Evolutionary conservation across 2,329 filamentous ascomycete species (phyloP).

Genomic region (Dichotomopilus funicola): DNA sequence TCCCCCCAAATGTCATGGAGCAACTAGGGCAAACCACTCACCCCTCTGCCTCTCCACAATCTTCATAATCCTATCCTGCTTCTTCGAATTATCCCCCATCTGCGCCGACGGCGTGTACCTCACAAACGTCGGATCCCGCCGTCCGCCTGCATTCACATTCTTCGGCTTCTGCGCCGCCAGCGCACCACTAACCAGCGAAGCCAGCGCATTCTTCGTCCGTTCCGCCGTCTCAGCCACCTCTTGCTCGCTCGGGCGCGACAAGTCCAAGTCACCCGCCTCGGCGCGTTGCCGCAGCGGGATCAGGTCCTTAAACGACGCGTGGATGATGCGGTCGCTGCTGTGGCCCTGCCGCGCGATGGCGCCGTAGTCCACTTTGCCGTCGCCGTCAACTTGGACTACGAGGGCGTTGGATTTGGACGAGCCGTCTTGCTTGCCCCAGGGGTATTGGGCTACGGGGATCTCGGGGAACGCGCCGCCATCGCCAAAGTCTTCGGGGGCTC

Average conservation of each 20-base stretch:
- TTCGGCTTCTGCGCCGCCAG: conserved; percentile 93
- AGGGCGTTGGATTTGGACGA: conserved; percentile 74
- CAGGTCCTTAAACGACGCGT: conserved; percentile 93
- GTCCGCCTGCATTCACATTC: conserved; percentile 74
- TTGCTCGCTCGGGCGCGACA: conserved; percentile 78
- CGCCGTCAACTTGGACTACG: conserved; percentile 81
- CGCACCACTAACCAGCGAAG: conserved; percentile 74
- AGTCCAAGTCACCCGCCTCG: conserved; percentile 82
- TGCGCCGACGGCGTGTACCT: conserved; percentile 93
- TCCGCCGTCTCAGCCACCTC: conserved; percentile 79
- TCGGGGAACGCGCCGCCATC: conserved; percentile 96
- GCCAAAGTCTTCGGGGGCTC: conserved; percentile 83
- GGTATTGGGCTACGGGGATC: conserved; percentile 89
- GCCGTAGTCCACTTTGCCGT: conserved; percentile 94
- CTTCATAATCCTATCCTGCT: conserved; percentile 96
- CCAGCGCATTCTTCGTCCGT: conserved; percentile 79
- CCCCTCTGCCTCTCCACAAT: conserved; percentile 82
- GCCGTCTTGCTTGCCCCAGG: conserved; percentile 81
- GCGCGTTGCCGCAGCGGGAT: conserved; percentile 91
- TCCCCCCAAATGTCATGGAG: too few relatives aligned
- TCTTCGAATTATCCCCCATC: conserved; percentile 82
- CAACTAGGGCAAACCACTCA: neutral
- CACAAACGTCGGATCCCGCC: conserved; percentile 86
- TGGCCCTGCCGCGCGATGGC: conserved; percentile 90
- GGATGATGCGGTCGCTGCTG: conserved; percentile 73